Conservation (phyloP, 2,329 filamentous ascomycete genomes). For the Pleurostoma richardsiae region DNA sequence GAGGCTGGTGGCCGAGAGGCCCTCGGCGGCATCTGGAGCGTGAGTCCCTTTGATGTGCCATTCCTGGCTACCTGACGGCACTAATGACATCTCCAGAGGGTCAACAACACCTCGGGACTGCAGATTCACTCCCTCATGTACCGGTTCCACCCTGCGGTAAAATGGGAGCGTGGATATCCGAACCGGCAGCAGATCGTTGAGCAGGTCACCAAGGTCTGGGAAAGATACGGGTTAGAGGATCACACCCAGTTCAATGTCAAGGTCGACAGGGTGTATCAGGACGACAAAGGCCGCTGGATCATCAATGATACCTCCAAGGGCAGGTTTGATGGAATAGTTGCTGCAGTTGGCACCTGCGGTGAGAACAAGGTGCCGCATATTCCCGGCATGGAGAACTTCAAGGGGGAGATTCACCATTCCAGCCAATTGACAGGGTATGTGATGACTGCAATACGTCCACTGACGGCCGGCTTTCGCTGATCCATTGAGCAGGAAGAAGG, state of each 20-base stretch:
- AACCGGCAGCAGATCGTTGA: constrained; percentile 69
- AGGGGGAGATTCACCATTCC: constrained; percentile 70
- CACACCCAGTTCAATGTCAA: constrained; percentile 68
- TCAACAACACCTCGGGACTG: constrained; percentile 77
- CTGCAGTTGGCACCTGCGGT: constrained; percentile 75
- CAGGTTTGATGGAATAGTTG: constrained; percentile 72
- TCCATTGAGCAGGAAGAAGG: constrained; percentile 44
- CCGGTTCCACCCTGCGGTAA: constrained; percentile 75
- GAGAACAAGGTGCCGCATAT: constrained; percentile 63
- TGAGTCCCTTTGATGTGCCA: constrained; percentile 28
- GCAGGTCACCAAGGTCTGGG: constrained; percentile 69
- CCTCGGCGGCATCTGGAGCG: constrained; percentile 77
- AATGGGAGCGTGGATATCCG: constrained; percentile 73
- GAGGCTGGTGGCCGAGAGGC: constrained; percentile 63
- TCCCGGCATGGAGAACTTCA: constrained; percentile 65
- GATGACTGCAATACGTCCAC: constrained; percentile 14
- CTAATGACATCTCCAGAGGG: constrained; percentile 41
- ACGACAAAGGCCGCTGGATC: constrained; percentile 67
- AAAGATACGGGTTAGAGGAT: constrained; percentile 64
- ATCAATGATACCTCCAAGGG: constrained; percentile 69
- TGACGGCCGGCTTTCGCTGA: not conserved
- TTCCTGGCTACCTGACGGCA: not conserved
- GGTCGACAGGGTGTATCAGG: constrained; percentile 66
- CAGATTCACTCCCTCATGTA: constrained; percentile 88
- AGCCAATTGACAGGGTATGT: constrained; percentile 59